These are phyloP conservation scores for Pseudopyricularia javanii DNA, from an alignment of 2,329 filamentous ascomycete species.

Conservation along the genomic window DNA sequence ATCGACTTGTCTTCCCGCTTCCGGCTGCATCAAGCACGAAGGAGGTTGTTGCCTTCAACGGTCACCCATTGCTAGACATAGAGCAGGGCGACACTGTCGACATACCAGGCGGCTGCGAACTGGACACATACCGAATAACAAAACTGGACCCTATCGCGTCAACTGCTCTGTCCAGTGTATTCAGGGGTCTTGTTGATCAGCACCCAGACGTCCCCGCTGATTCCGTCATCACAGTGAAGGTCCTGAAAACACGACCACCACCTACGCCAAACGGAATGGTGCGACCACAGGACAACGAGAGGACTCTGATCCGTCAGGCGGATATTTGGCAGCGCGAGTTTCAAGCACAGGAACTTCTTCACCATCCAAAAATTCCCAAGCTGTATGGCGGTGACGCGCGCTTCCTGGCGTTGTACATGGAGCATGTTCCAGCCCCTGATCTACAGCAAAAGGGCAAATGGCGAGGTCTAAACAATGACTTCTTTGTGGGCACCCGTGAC, in stretches of 20 bases:
- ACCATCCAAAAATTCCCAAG: slow-evolving; percentile 45
- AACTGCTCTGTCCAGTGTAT: slow-evolving; percentile 41
- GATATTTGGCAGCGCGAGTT: slow-evolving; percentile 49
- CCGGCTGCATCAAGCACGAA: slow-evolving; percentile 26
- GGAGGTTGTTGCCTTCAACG: slow-evolving; percentile 30
- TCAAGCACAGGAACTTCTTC: slow-evolving; percentile 39
- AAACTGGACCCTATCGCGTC: slow-evolving; percentile 44
- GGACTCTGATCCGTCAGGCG: slow-evolving; percentile 44
- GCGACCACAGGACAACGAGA: slow-evolving; percentile 36
- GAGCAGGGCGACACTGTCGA: slow-evolving; percentile 34
- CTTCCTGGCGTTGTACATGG: slow-evolving; percentile 49
- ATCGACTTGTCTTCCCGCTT: slow-evolving; percentile 38
- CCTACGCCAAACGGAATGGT: slow-evolving; percentile 17
- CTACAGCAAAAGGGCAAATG: slow-evolving; percentile 35
- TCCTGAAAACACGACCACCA: slow-evolving; percentile 39
- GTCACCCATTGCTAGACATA: slow-evolving; percentile 39
- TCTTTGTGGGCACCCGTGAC: slow-evolving; percentile 33
- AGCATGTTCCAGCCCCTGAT: slow-evolving; percentile 45
- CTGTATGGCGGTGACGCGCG: slow-evolving; percentile 48
- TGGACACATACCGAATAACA: slow-evolving; percentile 41
- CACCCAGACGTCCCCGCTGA: slow-evolving; percentile 36
- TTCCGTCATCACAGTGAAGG: slow-evolving; percentile 46
- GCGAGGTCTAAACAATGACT: slow-evolving; percentile 32
- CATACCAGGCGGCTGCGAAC: slow-evolving; percentile 35
- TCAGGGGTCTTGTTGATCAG: slow-evolving; percentile 27